phyloP scores from a whole-genome alignment of 805 yeast genomes.

The Blastobotrys parvus region DNA sequence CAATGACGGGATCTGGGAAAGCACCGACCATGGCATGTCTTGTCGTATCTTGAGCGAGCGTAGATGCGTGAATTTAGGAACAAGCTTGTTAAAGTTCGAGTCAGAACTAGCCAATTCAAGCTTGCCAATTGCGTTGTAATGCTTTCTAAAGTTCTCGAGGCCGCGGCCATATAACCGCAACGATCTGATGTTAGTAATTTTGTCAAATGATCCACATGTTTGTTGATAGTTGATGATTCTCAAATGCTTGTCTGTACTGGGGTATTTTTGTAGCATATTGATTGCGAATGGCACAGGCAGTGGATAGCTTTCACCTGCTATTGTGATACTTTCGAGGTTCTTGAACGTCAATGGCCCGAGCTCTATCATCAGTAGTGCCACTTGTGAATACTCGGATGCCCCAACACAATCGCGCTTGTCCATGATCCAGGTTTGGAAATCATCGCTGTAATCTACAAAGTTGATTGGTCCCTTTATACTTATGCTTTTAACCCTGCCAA shows the following conservation, averaged over 20 bases:
- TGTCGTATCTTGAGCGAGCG: not conserved
- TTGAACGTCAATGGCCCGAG: not conserved
- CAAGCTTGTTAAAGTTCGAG: not conserved
- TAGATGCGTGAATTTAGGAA: not conserved
- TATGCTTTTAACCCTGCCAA: not conserved
- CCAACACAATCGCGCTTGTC: not conserved
- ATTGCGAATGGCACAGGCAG: not conserved
- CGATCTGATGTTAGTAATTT: not conserved
- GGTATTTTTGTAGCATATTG: not conserved
- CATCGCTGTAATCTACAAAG: not conserved
- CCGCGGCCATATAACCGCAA: not conserved
- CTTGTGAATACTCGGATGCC: not conserved
- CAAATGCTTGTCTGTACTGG: not conserved
- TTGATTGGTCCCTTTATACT: not conserved
- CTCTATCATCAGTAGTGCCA: not conserved
- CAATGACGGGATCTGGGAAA: not conserved
- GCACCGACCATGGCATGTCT: not conserved
- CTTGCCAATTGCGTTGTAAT: not conserved
- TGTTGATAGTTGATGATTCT: not conserved
- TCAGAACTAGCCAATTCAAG: not conserved
- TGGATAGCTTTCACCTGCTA: not conserved
- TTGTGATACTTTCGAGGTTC: not conserved
- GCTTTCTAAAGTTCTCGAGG: not conserved
- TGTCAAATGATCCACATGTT: not conserved
- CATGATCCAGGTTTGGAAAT: too few relatives aligned